These are phyloP conservation scores for Calophaca sinica DNA, from an alignment of 306 rosid species.

Conservation along the genomic window DNA sequence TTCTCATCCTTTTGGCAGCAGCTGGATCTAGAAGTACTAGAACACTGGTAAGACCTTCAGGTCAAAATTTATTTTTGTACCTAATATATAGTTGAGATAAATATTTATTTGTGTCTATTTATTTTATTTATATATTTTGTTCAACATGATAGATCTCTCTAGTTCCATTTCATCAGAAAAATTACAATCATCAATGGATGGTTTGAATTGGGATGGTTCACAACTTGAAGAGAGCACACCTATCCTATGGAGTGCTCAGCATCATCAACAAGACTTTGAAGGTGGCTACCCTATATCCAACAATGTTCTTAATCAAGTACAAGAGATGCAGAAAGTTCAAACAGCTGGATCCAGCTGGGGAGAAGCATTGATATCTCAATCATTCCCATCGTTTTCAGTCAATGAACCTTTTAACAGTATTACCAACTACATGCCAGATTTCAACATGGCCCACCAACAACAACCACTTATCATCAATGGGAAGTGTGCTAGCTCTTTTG, in stretches of 20 bases:
- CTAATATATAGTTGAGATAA: neutral
- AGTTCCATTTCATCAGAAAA: constrained; percentile 7
- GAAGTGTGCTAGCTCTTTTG: constrained; percentile 35
- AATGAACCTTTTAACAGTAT: constrained; percentile 36
- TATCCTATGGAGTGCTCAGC: constrained; percentile 60
- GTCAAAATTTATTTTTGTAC: constrained; percentile 1
- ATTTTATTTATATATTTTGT: constrained; percentile 1
- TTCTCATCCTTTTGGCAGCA: constrained; percentile 17
- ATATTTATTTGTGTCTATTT: neutral
- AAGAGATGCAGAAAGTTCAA: constrained; percentile 53
- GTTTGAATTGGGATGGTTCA: constrained; percentile 62
- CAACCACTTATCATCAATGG: constrained; percentile 42
- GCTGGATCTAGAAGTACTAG: constrained; percentile 42
- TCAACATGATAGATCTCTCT: constrained; percentile 35
- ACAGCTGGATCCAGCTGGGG: constrained; percentile 48
- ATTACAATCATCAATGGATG: constrained; percentile 61
- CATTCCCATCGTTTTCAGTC: constrained; percentile 33
- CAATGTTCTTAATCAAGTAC: constrained; percentile 44
- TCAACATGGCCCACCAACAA: constrained; percentile 44
- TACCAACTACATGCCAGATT: constrained; percentile 46
- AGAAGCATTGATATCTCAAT: constrained; percentile 35
- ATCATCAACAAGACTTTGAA: constrained; percentile 56
- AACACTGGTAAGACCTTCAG: constrained; percentile 43
- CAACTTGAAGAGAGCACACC: constrained; percentile 43
- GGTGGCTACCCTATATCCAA: constrained; percentile 52